A percentile compares a stretch with the other conserved stretches of the same genome.
Conservation (phyloP, 169 alveolate genomes). For the Plasmodium knowlesi region DNA sequence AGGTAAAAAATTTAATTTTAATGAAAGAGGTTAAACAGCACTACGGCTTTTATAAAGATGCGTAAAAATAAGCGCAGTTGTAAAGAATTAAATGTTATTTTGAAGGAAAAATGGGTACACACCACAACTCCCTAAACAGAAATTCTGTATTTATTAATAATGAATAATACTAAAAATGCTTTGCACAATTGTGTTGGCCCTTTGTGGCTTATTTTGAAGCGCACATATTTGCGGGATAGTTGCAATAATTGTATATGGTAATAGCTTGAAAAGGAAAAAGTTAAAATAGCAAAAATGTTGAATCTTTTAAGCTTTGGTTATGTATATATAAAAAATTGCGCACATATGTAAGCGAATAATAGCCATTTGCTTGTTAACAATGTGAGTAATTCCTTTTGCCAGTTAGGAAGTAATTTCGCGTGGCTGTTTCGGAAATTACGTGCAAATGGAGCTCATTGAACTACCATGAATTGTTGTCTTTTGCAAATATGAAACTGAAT, state of each 20-base stretch:
- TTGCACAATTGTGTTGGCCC: not conserved
- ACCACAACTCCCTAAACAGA: not conserved
- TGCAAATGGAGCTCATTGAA: not conserved
- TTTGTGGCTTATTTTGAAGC: conserved; percentile 3
- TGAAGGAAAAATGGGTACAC: not conserved
- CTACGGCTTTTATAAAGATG: not conserved
- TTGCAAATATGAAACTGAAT: conserved; percentile 3
- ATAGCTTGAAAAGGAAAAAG: conserved; percentile 3
- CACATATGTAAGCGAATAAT: not conserved
- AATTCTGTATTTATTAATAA: conserved; percentile 11
- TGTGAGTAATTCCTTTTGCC: not conserved
- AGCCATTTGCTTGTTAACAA: conserved; percentile 2
- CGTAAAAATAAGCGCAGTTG: not conserved
- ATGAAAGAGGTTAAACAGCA: conserved; percentile 7
- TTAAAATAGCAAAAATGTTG: conserved; percentile 2
- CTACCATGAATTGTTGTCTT: not conserved
- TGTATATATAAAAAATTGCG: conserved; percentile 2
- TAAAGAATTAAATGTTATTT: not conserved
- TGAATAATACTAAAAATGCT: not conserved
- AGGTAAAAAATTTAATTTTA: conserved; percentile 21
- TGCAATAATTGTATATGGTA: conserved; percentile 4
- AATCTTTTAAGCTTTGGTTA: not conserved
- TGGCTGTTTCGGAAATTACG: conserved; percentile 12
- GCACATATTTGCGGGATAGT: not conserved
- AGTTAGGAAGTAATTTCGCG: not conserved